Evolutionary conservation across 1,139 yeast species (phyloP).

Genomic region (Pichia sp.): DNA sequence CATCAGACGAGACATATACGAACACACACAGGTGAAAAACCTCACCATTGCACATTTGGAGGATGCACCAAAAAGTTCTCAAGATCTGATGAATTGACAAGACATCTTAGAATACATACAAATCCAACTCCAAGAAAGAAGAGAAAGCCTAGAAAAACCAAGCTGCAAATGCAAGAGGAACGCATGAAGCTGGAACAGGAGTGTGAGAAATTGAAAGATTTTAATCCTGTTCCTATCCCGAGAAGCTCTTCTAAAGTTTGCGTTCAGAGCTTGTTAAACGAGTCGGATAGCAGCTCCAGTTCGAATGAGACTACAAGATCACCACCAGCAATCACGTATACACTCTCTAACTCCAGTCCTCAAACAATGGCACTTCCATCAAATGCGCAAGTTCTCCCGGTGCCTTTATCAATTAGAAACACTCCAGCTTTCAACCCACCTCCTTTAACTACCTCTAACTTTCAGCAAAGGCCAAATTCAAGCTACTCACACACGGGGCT

Average conservation of each 20-base stretch:
- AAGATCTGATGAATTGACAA: slow-evolving; percentile 82
- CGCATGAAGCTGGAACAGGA: not conserved
- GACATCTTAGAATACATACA: slow-evolving; percentile 83
- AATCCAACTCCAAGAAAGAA: slow-evolving; percentile 46
- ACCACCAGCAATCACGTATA: too few species aligned
- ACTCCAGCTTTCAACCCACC: slow-evolving; percentile 3
- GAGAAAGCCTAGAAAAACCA: slow-evolving; percentile 22
- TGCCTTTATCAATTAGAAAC: slow-evolving; percentile 2
- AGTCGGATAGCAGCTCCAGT: too few species aligned
- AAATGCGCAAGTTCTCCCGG: slow-evolving; percentile 5
- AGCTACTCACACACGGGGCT: too few species aligned
- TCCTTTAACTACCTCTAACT: slow-evolving; percentile 20
- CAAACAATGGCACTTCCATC: slow-evolving; percentile 3
- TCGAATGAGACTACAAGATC: too few species aligned
- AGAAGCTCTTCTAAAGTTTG: too few species aligned
- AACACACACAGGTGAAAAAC: slow-evolving; percentile 95
- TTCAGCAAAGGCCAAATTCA: too few species aligned
- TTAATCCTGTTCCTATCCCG: too few species aligned
- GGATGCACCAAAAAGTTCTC: slow-evolving; percentile 84
- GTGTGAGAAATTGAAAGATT: too few species aligned
- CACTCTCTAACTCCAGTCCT: too few species aligned
- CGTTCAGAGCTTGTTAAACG: too few species aligned
- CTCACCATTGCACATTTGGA: slow-evolving; percentile 81
- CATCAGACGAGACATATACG: slow-evolving; percentile 93
- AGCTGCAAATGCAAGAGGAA: slow-evolving; percentile 11